Evolutionary conservation across 345 rosid genomes (phyloP), one percentile per base, ranked within the genome.

Genomic region (Gossypium rotundifolium): DNA sequence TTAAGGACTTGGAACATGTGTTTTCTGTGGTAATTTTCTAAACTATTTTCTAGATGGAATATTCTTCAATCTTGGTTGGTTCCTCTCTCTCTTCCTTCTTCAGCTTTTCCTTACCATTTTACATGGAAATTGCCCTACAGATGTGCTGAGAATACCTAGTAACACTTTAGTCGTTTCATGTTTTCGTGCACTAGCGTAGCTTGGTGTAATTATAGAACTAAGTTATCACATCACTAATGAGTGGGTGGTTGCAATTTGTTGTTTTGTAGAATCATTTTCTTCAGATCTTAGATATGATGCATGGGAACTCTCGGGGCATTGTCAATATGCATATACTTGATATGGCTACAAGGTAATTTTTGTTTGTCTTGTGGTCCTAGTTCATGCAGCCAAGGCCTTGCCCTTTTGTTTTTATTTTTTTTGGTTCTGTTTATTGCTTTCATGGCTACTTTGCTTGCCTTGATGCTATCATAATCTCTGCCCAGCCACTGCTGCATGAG

Each of bases 231-330:
- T 65, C 44, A 51, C 73, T 70, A 11, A 51, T 70, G 73, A 29
- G 40, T 9, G 18, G 29, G 25, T 12, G 9, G 11, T 45, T 16
- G 66, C 70, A 70, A 67, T 69, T 77, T 73, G 18, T 67, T 60
- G 22, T 76, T 48, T 73, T 87, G 83, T 78, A 94, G 98, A 73
- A 81, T 66, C 90, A 88, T 82, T 92, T 89, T 83, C 87, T 94
- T 68, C 88, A 92, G 83, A 86, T 88, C 79, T 82, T 92, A 77
- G 97, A 94, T 83, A 82, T 85, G 70, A 84, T 89, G 88, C 79
- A 84, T 79, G 98, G 96, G 84, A 83, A 79, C 78, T 80, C 91
- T 55, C 79, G 84, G 77, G 86, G 75, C 76, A 80, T 70, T 71
- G 82, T 92, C 74, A 87, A 86, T 75, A 79, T 83, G 87, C 89